These are phyloP conservation scores for Monotropa hypopitys DNA, from an alignment of 179 eudicot genomes.

Conservation along the genomic window DNA sequence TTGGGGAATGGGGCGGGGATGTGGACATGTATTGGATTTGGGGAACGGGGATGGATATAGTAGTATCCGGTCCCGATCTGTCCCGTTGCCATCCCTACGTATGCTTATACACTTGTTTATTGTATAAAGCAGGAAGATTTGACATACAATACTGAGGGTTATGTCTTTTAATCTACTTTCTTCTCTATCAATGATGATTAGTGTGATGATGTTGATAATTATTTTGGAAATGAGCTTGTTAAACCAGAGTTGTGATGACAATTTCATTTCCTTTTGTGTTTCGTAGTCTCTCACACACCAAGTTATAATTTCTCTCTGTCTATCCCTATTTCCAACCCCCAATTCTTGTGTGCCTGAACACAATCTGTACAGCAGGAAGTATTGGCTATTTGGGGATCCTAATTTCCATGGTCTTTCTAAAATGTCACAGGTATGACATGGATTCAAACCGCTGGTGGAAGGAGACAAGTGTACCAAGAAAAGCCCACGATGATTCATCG, in stretches of 20 bases:
- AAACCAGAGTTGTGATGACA: background rate
- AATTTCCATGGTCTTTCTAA: background rate
- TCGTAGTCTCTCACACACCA: background rate
- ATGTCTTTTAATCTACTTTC: background rate
- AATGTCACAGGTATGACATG: slow-evolving; percentile 46
- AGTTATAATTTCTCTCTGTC: background rate
- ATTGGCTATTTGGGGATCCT: background rate
- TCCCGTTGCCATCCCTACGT: no score
- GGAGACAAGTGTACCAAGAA: slow-evolving; percentile 58
- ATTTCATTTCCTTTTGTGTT: background rate
- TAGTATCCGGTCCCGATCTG: no score
- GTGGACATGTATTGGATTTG: no score
- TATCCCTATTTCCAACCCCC: background rate
- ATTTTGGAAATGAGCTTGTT: background rate
- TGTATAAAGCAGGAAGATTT: background rate
- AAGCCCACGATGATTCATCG: slow-evolving; percentile 35
- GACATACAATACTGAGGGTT: background rate
- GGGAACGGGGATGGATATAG: no score
- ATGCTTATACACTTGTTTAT: background rate
- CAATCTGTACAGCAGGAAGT: background rate
- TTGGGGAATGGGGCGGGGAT: no score
- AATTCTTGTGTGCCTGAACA: background rate
- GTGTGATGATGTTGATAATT: background rate
- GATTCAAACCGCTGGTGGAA: slow-evolving; percentile 55
- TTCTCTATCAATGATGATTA: background rate